A percentile compares a stretch with the other conserved stretches of the same genome.
Evolutionary conservation across 2,329 filamentous ascomycete species (phyloP).

Genomic region (Hypoxylon sp.): DNA sequence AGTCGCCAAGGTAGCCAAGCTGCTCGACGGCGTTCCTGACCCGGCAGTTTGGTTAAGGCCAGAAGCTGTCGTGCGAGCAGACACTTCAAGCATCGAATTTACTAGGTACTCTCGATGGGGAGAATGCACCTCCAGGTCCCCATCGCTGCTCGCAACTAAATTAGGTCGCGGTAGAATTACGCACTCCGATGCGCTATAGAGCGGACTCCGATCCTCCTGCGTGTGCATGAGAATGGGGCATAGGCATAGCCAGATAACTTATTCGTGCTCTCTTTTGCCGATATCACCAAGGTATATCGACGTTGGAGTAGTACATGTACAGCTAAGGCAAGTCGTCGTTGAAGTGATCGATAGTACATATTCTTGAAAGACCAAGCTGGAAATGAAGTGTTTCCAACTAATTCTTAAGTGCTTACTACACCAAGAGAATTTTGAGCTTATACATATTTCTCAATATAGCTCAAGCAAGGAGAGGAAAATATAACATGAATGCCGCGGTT

Average conservation of each 20-base stretch:
- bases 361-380: no score
- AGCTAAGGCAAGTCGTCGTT: not conserved
- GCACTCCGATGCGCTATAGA: not conserved
- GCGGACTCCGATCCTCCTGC: not conserved
- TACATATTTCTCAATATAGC: not conserved
- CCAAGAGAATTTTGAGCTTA: not conserved
- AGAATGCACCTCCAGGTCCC: not conserved
- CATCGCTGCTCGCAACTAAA: not conserved
- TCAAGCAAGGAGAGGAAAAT: not conserved
- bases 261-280: not conserved
- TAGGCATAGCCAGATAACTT: not conserved
- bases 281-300: not conserved
- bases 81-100: not conserved
- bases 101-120: not conserved
- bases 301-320: not conserved
- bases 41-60: conserved; percentile 38
- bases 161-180: not conserved
- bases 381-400: not conserved
- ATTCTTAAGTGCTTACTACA: not conserved
- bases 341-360: not conserved
- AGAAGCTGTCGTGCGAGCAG: conserved; percentile 11
- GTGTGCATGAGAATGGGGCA: not conserved
- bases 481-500: no score
- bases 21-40: conserved; percentile 23
- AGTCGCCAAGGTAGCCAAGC: conserved; percentile 38